These are phyloP conservation scores for Aurinia saxatilis DNA, from an alignment of 345 rosid species.

Conservation along the genomic window DNA sequence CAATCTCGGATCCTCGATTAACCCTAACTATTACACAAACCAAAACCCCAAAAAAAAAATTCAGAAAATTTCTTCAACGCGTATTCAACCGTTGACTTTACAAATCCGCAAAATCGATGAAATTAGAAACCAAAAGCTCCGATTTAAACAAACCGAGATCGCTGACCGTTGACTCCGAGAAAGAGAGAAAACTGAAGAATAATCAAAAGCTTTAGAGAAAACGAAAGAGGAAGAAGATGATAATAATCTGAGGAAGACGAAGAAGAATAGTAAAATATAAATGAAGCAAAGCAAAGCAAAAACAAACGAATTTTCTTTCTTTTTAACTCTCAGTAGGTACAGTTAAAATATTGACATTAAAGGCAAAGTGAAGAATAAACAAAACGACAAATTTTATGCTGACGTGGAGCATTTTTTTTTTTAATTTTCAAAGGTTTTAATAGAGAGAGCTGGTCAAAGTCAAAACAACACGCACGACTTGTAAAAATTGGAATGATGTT, in stretches of 20 bases:
- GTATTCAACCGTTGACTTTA: slow-evolving; percentile 31
- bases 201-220: not conserved
- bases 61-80: slow-evolving; percentile 4
- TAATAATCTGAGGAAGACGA: slow-evolving; percentile 9
- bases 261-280: not conserved
- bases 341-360: slow-evolving; percentile 16
- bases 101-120: slow-evolving; percentile 6
- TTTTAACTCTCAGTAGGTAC: slow-evolving; percentile 8
- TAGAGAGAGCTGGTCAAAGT: slow-evolving; percentile 25
- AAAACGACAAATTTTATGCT: slow-evolving; percentile 22
- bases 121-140: not conserved
- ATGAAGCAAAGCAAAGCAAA: too few species aligned
- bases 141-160: slow-evolving; percentile 15
- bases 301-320: not conserved
- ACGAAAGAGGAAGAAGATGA: slow-evolving; percentile 13
- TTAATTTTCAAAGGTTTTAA: slow-evolving; percentile 3
- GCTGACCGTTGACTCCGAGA: slow-evolving; percentile 22
- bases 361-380: not conserved
- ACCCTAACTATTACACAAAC: not conserved
- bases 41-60: not conserved
- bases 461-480: slow-evolving; percentile 26
- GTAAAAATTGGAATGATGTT: slow-evolving; percentile 4
- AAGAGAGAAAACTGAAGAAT: not conserved
- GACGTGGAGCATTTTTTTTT: slow-evolving; percentile 26
- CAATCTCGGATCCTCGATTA: slow-evolving; percentile 13